Conservation (phyloP, 208 protist genomes). For the Wallacemonas sp. region DNA sequence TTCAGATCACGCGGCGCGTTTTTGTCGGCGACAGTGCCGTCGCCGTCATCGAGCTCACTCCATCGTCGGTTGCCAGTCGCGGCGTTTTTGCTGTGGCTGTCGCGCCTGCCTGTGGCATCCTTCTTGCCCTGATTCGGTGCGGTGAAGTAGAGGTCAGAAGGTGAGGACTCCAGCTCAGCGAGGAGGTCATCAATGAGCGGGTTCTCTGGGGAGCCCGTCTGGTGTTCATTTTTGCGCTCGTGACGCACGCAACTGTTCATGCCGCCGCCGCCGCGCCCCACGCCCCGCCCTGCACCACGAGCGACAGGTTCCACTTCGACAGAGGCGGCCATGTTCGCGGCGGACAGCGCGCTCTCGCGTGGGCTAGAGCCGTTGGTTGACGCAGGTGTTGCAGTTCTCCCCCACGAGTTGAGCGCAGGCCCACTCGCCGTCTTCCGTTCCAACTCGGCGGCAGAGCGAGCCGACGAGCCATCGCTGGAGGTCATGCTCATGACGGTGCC, state of each 20-base stretch:
- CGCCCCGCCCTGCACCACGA: too few relatives aligned
- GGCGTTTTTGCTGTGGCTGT: not conserved
- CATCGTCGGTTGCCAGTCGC: too few relatives aligned
- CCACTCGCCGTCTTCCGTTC: too few relatives aligned
- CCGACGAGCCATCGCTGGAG: too few relatives aligned
- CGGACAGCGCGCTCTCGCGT: too few relatives aligned
- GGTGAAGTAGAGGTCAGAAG: not conserved
- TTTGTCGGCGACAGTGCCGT: slow-evolving; percentile 13
- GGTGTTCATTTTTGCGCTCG: not conserved
- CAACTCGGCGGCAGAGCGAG: too few relatives aligned
- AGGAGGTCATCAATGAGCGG: slow-evolving; percentile 12
- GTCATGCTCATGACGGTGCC: not conserved
- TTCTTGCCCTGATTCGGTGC: not conserved
- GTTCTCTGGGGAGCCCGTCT: slow-evolving; percentile 5
- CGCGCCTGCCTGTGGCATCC: not conserved
- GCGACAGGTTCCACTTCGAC: too few relatives aligned
- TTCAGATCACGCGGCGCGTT: slow-evolving; percentile 8
- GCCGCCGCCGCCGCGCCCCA: not conserved
- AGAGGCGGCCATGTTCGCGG: too few relatives aligned
- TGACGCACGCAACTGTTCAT: slow-evolving; percentile 2
- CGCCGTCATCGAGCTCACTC: too few relatives aligned
- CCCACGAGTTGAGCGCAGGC: too few relatives aligned
- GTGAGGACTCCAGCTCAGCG: not conserved
- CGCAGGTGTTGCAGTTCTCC: too few relatives aligned
- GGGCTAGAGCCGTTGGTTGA: too few relatives aligned